These are phyloP conservation scores for Solanum paucissectum DNA, from an alignment of 257 asterid genomes.

Conservation along the genomic window DNA sequence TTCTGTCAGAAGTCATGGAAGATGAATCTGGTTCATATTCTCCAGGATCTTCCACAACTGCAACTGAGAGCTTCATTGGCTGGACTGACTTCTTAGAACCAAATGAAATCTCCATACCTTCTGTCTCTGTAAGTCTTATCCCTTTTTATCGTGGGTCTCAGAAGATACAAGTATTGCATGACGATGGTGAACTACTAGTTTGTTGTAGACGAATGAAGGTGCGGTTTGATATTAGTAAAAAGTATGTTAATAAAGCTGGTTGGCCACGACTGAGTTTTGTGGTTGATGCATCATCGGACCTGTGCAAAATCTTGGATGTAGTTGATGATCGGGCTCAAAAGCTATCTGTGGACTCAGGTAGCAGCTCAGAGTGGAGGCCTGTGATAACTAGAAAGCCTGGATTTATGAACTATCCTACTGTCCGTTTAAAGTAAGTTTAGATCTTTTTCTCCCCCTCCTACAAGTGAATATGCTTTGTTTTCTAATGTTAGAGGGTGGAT, in stretches of 20 bases:
- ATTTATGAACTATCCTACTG: conserved; percentile 55
- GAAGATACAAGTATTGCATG: conserved; percentile 46
- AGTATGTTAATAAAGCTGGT: conserved; percentile 55
- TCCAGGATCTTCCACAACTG: conserved; percentile 25
- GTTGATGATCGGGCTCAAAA: conserved; percentile 50
- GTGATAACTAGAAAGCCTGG: conserved; percentile 60
- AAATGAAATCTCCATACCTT: conserved; percentile 41
- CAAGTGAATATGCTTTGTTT: background rate
- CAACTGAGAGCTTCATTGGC: conserved; percentile 16
- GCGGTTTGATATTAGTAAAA: conserved; percentile 67
- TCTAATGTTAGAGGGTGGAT: background rate
- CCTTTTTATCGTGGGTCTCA: conserved; percentile 55
- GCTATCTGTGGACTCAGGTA: conserved; percentile 51
- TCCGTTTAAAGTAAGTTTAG: conserved; percentile 68
- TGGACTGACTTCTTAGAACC: conserved; percentile 44
- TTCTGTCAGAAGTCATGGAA: conserved; percentile 41
- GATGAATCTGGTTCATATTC: conserved; percentile 36
- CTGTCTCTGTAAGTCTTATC: conserved; percentile 38
- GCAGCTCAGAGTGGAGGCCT: conserved; percentile 81
- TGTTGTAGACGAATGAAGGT: conserved; percentile 47
- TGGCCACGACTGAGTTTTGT: conserved; percentile 66
- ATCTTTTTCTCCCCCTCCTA: background rate
- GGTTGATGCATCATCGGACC: conserved; percentile 49
- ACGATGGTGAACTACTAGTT: conserved; percentile 40
- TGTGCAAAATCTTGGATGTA: conserved; percentile 49